Conservation (phyloP, 805 yeast species). For the Saccharomycodes ludwigii region DNA sequence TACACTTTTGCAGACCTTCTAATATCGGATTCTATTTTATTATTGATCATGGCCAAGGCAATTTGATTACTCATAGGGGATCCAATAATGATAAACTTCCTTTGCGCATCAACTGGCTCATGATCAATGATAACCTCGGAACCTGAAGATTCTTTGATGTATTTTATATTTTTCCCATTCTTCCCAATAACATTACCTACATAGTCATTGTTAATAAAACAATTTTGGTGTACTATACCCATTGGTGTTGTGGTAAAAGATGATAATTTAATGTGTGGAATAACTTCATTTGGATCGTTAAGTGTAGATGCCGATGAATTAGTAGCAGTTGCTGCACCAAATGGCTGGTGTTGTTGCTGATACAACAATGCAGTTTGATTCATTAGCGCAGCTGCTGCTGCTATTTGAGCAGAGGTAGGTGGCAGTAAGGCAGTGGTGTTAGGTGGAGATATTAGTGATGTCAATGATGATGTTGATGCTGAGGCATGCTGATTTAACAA, state of each 20-base stretch:
- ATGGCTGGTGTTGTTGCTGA: too few species aligned
- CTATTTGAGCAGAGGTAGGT: too few species aligned
- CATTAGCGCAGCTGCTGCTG: too few species aligned
- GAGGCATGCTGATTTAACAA: too few species aligned
- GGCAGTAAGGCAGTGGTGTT: too few species aligned
- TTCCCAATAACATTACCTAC: conserved; percentile 82
- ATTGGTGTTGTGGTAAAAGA: conserved; percentile 1
- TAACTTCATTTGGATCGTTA: not conserved
- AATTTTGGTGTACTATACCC: conserved; percentile 37
- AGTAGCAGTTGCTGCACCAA: too few species aligned
- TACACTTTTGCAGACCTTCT: too few species aligned
- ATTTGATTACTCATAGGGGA: conserved; percentile 54
- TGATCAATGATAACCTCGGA: conserved; percentile 57
- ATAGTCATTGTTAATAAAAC: conserved; percentile 62
- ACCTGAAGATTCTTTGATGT: conserved; percentile 63
- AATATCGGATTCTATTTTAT: conserved; percentile 56
- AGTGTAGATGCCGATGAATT: not conserved
- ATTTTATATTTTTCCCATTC: conserved; percentile 73
- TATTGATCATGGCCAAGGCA: conserved; percentile 61
- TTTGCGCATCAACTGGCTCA: conserved; percentile 40
- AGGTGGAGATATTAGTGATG: too few species aligned
- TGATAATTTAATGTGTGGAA: not conserved
- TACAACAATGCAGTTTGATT: too few species aligned
- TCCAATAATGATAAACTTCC: conserved; percentile 60
- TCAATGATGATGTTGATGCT: too few species aligned